Base-by-base conservation (phyloP, 163 green algal species). In the Coccomyxa subellipsoidea region DNA sequence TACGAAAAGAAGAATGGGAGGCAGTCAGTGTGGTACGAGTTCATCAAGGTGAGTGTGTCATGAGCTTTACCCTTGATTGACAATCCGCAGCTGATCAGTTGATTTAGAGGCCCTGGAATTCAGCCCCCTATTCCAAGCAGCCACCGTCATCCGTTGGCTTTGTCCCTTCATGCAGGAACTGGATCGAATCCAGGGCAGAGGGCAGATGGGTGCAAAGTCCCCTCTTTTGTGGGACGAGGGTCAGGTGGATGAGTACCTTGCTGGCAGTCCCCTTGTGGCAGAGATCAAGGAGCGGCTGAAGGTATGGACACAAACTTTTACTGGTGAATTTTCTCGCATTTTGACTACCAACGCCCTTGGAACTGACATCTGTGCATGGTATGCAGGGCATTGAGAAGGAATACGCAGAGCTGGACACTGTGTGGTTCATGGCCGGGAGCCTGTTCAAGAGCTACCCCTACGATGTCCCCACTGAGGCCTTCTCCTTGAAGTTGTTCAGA, bases 341-440 rank as follows among this genome's bases (percentile, higher is more conserved):
- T n/a, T n/a, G n/a, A n/a, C n/a, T n/a, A n/a, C n/a, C n/a, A n/a
- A n/a, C n/a, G n/a, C n/a, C n/a, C n/a, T n/a, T n/a, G n/a, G n/a
- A n/a, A n/a, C 66, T 73, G 66, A 31, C 70, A 25, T 77, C 31
- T 8, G 21, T 40, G 2, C 23, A 18, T 59, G 47, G 23, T 18
- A 59, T 77, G 66, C 83, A 90, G 77, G 93, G 91, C 75, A 97
- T 99, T 70, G 54, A 90, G 69, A 89, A 91, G 77, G 96, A 98
- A 87, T 98, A 98, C 79, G 84, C 94, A 69, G 94, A 97, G 89
- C 91, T 98, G 72, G 96, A 99, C 84, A 97, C 93, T 4, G 94
- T 98, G 38, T 97, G 94, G 95, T 97, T 92, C 87, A 94, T 97
- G 89, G 89, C 90, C 0, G 89, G 89, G 23, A 91, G 84, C 69